Evolutionary conservation across 2,329 filamentous ascomycete species (phyloP).

Genomic region (Cladophialophora immunda): DNA sequence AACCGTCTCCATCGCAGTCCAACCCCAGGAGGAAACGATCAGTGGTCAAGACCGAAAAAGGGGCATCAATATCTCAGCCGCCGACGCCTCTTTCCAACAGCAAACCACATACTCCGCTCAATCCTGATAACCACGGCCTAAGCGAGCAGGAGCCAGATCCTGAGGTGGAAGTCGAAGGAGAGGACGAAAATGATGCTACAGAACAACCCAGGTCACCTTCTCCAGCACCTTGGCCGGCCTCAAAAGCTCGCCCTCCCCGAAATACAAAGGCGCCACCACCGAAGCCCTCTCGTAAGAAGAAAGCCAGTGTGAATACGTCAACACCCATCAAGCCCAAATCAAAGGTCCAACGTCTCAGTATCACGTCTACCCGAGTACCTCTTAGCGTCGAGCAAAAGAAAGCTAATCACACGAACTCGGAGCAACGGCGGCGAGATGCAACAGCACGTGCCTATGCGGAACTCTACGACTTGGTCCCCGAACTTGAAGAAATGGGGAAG

Average conservation of each 20-base stretch:
- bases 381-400: slow-evolving; percentile 40
- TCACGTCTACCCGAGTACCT: slow-evolving; percentile 32
- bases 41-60: slow-evolving; percentile 31
- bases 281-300: slow-evolving; percentile 30
- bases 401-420: slow-evolving; percentile 41
- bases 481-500: slow-evolving; percentile 38
- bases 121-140: slow-evolving; percentile 15
- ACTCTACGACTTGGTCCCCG: slow-evolving; percentile 41
- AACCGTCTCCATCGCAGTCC: slow-evolving; percentile 24
- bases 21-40: slow-evolving; percentile 26
- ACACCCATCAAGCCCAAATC: slow-evolving; percentile 26
- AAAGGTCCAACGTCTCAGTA: slow-evolving; percentile 24
- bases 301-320: slow-evolving; percentile 16
- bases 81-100: slow-evolving; percentile 33
- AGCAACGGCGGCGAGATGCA: slow-evolving; percentile 41
- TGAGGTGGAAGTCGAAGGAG: slow-evolving; percentile 32
- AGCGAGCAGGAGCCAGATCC: slow-evolving; percentile 32
- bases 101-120: slow-evolving; percentile 33
- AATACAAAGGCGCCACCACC: slow-evolving; percentile 26
- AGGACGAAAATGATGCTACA: slow-evolving; percentile 28
- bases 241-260: slow-evolving; percentile 28
- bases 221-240: slow-evolving; percentile 34
- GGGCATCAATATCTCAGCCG: slow-evolving; percentile 26
- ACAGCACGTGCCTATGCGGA: slow-evolving; percentile 39
- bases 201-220: slow-evolving; percentile 32